Conservation (phyloP, 2,329 filamentous ascomycete genomes). For the Aspergillus quadricinctus region DNA sequence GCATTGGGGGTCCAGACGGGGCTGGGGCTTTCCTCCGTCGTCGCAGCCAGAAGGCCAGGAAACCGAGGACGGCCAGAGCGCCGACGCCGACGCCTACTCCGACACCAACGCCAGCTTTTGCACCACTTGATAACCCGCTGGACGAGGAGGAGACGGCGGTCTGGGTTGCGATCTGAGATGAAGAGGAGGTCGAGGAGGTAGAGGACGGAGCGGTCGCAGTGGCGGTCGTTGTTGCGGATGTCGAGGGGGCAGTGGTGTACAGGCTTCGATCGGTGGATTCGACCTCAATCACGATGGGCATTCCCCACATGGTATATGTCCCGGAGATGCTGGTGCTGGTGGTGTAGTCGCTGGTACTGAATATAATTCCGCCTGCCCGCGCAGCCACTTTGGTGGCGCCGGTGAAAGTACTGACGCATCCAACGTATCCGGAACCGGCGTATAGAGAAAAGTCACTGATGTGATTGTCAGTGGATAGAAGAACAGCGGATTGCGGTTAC, state of each 20-base stretch:
- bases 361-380: background rate
- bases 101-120: too few relatives aligned
- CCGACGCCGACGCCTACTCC: too few relatives aligned
- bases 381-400: background rate
- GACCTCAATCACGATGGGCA: background rate
- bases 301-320: background rate
- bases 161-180: background rate
- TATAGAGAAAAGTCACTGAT: background rate
- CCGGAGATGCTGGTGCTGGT: conserved; percentile 1
- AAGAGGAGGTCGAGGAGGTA: background rate
- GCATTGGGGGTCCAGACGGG: too few relatives aligned
- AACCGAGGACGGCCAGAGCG: too few relatives aligned
- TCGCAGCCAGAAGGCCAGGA: too few relatives aligned
- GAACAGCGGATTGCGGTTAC: background rate
- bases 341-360: background rate
- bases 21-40: too few relatives aligned
- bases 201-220: too few relatives aligned
- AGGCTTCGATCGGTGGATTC: background rate
- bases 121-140: too few relatives aligned
- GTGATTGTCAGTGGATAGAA: background rate
- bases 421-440: background rate
- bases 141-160: too few relatives aligned
- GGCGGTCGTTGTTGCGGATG: background rate
- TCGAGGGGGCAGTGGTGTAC: conserved; percentile 8
- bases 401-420: background rate